Base-by-base conservation (phyloP, 148 eudicot genomes). In the Rhododendron ferrugineum region DNA sequence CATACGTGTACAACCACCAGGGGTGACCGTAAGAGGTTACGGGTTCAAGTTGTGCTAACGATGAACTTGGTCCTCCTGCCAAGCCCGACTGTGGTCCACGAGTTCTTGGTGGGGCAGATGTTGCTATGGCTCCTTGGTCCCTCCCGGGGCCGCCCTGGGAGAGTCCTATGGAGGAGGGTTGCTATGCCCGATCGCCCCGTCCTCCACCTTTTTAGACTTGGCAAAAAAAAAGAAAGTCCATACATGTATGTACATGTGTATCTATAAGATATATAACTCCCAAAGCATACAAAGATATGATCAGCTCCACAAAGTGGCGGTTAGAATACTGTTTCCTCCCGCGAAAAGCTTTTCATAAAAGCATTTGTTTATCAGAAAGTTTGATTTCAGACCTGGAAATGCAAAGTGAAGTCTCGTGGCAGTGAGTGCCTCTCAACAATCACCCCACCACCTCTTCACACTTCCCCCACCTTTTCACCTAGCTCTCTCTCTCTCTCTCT, bases 311-410 rank as follows among this genome's bases (percentile, higher is more conserved):
- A 77, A 73, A 84, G 89, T 87, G 91, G 85, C 91, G 77, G 92
- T 95, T 93, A 92, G 85, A 88, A 92, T 82, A 93, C 93, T 95
- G 98, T 91, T 87, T 81, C 87, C 89, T 87, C 94, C 95, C 95
- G 92, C 92, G 92, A 86, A 93, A 92, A 93, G 82, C 85, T 88
- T 85, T 89, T 87, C 85, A 32, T 10, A 79, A 86, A 83, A 28
- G 64, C 87, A 50, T 82, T 90, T 85, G 56, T 90, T 89, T 88
- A 85, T 89, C 87, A 64, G 46, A 83, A 37, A 46, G 74, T 68
- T 68, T 28, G 36, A n/a, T n/a, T 88, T 86, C 56, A 84, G 84
- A 82, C 90, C 96, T 92, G 96, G 91, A 95, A 95, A 95, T 95
- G 66, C 87, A 81, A 87, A 23, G 70, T 64, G 86, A 60, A 78